Evolutionary conservation across 2,329 filamentous ascomycete species (phyloP).

Genomic region (Epichloe aotearoae): DNA sequence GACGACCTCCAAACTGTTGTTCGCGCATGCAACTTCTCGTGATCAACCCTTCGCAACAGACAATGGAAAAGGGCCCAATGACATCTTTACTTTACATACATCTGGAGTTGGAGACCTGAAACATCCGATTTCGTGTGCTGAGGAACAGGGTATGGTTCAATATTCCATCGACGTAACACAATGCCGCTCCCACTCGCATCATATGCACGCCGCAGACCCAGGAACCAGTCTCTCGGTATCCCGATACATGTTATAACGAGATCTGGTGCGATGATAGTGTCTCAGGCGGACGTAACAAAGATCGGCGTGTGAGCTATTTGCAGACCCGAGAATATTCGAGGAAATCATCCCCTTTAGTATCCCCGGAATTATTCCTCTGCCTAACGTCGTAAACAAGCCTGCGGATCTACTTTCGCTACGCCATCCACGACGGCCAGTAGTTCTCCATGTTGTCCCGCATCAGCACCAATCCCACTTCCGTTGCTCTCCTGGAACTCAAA

Average conservation of each 20-base stretch:
- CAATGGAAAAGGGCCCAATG: neutral
- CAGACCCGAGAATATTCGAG: neutral
- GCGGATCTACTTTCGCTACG: too few relatives aligned
- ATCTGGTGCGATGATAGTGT: slow-evolving; percentile 1
- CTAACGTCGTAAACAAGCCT: too few relatives aligned
- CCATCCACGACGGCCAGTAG: too few relatives aligned
- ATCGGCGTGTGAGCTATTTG: neutral
- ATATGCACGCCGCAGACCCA: neutral
- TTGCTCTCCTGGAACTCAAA: too few relatives aligned
- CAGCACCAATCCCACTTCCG: too few relatives aligned
- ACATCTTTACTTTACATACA: neutral
- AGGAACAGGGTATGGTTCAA: neutral
- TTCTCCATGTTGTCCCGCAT: too few relatives aligned
- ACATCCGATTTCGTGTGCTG: neutral
- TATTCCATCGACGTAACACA: neutral
- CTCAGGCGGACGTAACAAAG: neutral
- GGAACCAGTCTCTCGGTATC: slow-evolving; percentile 4
- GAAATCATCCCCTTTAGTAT: neutral
- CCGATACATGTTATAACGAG: neutral
- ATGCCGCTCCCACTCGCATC: neutral
- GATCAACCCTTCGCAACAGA: too few relatives aligned
- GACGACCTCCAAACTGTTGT: neutral
- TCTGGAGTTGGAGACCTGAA: neutral
- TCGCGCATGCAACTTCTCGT: too few relatives aligned
- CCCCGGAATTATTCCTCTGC: neutral